Base-by-base conservation (phyloP, 2,329 filamentous ascomycete genomes). In the Fusarium longipes region DNA sequence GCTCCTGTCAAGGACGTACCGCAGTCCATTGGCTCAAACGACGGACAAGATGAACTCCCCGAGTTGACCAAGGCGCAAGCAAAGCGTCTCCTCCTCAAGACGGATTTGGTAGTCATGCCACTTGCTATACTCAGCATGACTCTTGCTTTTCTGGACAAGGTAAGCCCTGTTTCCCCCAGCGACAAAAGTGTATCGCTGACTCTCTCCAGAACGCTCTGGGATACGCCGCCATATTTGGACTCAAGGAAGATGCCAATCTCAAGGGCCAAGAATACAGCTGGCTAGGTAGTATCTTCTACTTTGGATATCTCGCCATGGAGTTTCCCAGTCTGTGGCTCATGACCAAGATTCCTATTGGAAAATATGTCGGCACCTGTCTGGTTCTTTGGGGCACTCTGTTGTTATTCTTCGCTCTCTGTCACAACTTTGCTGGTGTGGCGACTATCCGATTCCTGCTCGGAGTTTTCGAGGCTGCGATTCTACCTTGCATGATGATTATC, bases 191-290 rank as follows among this genome's bases (percentile, higher is more conserved):
- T 1, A 4, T 11, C 5, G 22, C 36, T 40, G 3, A 25, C 15
- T 4, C 1, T 3, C 1, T 0, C 0, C 4, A 66, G 63, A 66
- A 66, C 0, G 65, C 65, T 0, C 2, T 67, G 0, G 54, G 59
- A 25, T 67, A 67, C 4, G 70, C 70, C 0, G 70, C 70, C 5
- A 53, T 73, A 2, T 70, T 62, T 8, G 70, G 70, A 1, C 60
- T 73, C 47, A 65, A 70, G 8, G 58, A 70, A 12, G 70, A 73
- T 12, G 55, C 67, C 0, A 38, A 74, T 40, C 73, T 77, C 32
- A 57, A 72, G 3, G 78, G 76, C 39, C 72, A 77, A 40, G 75
- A 92, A 78, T 93, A 89, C 73, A 86, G 83, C 22, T 93, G 91
- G 91, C 81, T 93, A 1, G 73, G 76, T 40, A 77, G 76, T 12